Evolutionary conservation across 139 green algal genomes (phyloP), one percentile per base, ranked within the genome.

Genomic region (Tetraselmis chui): DNA sequence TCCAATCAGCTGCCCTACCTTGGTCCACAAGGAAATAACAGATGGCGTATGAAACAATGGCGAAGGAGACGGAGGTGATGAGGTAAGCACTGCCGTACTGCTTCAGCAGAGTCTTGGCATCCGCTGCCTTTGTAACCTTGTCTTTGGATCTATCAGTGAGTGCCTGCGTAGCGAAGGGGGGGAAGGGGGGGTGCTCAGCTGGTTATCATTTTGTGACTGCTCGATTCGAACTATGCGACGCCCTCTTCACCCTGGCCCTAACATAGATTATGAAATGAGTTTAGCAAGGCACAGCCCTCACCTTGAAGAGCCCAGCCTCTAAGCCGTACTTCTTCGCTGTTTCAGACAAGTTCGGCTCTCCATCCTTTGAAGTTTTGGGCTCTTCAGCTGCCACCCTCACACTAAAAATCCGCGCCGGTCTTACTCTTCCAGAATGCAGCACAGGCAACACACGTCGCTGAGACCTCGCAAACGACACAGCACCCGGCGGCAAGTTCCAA

Each of bases 71-170:
- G 79, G 94, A 98, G 29, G 97, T 99, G 32, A 97, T 84, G 2
- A 99, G 90, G 89, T 99, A 99, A 11, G 97, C 97, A 28, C 88
- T 91, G 31, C 97, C 97, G 81, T 99, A 99, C 26, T 92, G 86
- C 27, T 92, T 89, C 30, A 99, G 89, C 79, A 99, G 89, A 45
- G 94, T 90, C 88, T 98, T 98, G 25, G 95, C 95, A 83, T 94
- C 87, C n/a, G 92, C 84, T 1, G 86, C 45, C 45, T 67, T 67
- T 5, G 45, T 67, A 18, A 18, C 45, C 45, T 67, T 67, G 45
- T 67, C 45, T 18, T 5, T 67, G 45, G 11, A 5, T 18, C 18
- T 67, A 18, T 67, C 45, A 5, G 45, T 67, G 11, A 67, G 45
- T 25, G 45, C 45, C 45, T 67, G 45, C 45, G 45, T 67, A 18